phyloP scores from a whole-genome alignment of 2,329 filamentous ascomycete species.

The Pseudonectria foliicola region DNA sequence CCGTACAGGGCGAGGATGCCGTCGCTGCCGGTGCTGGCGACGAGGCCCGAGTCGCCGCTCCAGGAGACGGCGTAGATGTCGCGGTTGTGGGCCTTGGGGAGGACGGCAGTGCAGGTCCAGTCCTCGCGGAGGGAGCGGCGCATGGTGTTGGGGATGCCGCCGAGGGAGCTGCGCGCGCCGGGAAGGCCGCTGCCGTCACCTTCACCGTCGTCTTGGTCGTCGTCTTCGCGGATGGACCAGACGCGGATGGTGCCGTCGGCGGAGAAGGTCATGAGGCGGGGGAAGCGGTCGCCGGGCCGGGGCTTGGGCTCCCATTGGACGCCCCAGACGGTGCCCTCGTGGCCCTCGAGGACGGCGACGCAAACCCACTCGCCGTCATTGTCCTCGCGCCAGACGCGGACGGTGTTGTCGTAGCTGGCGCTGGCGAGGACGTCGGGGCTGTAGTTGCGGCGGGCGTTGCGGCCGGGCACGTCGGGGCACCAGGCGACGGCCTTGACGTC shows the following conservation, averaged over 20 bases:
- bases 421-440: slow-evolving; percentile 71
- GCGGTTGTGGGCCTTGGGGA: slow-evolving; percentile 70
- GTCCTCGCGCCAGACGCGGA: slow-evolving; percentile 84
- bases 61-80: slow-evolving; percentile 81
- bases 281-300: slow-evolving; percentile 35
- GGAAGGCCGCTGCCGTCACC: slow-evolving; percentile 15
- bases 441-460: slow-evolving; percentile 40
- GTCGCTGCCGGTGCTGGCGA: slow-evolving; percentile 88
- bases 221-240: slow-evolving; percentile 61
- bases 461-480: slow-evolving; percentile 63
- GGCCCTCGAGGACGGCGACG: slow-evolving; percentile 72
- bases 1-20: slow-evolving; percentile 70
- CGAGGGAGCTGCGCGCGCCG: slow-evolving; percentile 36
- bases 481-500: slow-evolving; percentile 93
- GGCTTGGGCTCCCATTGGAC: slow-evolving; percentile 60
- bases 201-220: slow-evolving; percentile 34
- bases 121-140: slow-evolving; percentile 69
- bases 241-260: slow-evolving; percentile 75
- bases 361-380: slow-evolving; percentile 87
- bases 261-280: slow-evolving; percentile 71
- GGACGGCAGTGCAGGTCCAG: slow-evolving; percentile 70
- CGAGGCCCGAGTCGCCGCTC: slow-evolving; percentile 68
- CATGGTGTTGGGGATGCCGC: slow-evolving; percentile 83
- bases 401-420: slow-evolving; percentile 89
- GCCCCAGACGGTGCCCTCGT: slow-evolving; percentile 84